Base-by-base conservation (phyloP, 2,329 filamentous ascomycete species). In the Verticillium alfalfae region DNA sequence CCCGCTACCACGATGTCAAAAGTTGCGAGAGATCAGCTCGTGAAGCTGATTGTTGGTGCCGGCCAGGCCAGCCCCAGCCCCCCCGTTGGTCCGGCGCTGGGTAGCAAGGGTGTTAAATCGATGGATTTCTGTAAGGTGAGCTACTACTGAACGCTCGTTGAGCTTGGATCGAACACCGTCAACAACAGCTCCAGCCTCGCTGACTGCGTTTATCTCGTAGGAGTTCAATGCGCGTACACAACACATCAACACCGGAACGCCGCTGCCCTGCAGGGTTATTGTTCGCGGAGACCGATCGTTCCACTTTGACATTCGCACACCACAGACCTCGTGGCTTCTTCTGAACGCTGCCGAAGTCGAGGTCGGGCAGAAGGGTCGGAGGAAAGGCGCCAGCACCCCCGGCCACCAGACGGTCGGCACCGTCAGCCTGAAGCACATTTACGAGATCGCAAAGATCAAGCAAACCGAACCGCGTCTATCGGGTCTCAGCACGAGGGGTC, bases 101-200 rank as follows among this genome's bases (percentile, higher is more conserved):
- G 95, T 79, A 94, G 89, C 76, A 98, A 97, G 82, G 95, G 95
- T 82, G 91, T 99, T 65, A 99, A 99, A 82, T 96, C 91, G 62
- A 99, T 99, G 89, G 95, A 99, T 79, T 99, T 98, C 76, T 98
- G 95, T 87, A 98, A 98, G 85, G 94, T 96, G 64, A 64, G 56
- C 34, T 9, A 13, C 18, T 58, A 39, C 26, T 31, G 26, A 31
- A 31, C 26, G 26, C 26, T 31, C 4, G 56, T 34, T 4, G 41
- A 9, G 15, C 22, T 22, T 22, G 45, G 18, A 52, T 52, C 18
- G 45, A 52, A 26, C 45, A 52, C 10, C 18, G 16, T 38, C 26
- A 12, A 13, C 55, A 6, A 31, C 8, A 15, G 36, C 61, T 61
- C 52, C 18, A 38, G 45, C 56, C n/a, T 61, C 52, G 59, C 64